Base-by-base conservation (phyloP, 176 grass and related monocot genomes). In the Raddia distichophylla region DNA sequence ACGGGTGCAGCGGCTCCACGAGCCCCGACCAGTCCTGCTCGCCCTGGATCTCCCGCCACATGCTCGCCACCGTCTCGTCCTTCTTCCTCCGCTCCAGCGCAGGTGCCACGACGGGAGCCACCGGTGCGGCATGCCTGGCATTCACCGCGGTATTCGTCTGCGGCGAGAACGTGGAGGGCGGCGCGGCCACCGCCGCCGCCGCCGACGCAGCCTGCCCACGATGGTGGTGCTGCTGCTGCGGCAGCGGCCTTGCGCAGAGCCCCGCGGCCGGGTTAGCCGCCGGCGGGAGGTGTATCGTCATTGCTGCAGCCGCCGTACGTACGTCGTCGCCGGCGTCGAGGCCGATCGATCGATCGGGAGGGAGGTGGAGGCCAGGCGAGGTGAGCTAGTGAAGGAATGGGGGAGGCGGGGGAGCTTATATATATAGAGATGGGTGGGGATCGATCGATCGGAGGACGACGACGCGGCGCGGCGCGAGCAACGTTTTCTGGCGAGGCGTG, bases 41-140 rank as follows among this genome's bases (percentile, higher is more conserved):
- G 14, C 93, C 93, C 73, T 95, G 93, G 8, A 95, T 57, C 78
- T 90, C 82, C 50, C 85, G 43, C 93, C 93, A 95, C 87, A 77
- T 67, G 65, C 78, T 64, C 22, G 80, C 69, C 64, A 91, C 10
- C 3, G 66, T 19, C 80, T 34, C 12, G 1, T 52, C 50, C 4
- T 52, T 52, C 50, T 52, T 44, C 17, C 16, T 67, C 64, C 8
- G 44, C 43, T 10, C 56, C 56, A n/a, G 56, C 2, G 18, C 11
- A 40, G 2, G 10, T 27, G 27, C 27, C 27, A 14, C 12, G 3
- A 82, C 27, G 5, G 68, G 54, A 0, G 11, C 32, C 0, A 17
- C 8, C 0, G 60, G 34, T 10, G 46, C 4, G 1, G 35, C n/a
- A 49, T 75, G 81, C 17, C 82, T 35, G 0, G 16, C 4, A 33